phyloP scores from a whole-genome alignment of 1,284 basidiomycete genomes.

The Bondarzewia mesenterica region DNA sequence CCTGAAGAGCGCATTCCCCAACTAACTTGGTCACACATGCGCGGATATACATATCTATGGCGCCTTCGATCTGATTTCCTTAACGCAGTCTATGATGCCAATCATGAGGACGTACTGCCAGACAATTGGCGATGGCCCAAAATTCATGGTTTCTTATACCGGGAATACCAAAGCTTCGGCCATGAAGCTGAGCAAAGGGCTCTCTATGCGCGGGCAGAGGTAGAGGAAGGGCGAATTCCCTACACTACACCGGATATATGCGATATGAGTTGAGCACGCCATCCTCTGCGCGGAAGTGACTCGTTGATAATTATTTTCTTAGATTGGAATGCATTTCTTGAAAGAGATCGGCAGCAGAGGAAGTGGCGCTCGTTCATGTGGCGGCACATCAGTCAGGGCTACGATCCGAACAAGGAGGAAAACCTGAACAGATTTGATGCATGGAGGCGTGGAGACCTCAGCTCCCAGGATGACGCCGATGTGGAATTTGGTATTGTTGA shows the following conservation, averaged over 20 bases:
- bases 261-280: constrained; percentile 5
- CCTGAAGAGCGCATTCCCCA: neutral
- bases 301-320: neutral
- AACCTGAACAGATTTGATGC: too few relatives aligned
- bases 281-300: too few relatives aligned
- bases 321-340: constrained; percentile 7
- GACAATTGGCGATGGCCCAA: constrained; percentile 2
- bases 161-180: constrained; percentile 7
- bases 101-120: neutral
- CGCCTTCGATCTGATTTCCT: constrained; percentile 7
- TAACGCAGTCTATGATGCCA: constrained; percentile 6
- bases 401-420: too few relatives aligned
- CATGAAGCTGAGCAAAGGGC: constrained; percentile 4
- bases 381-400: constrained; percentile 9
- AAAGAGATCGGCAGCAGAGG: neutral
- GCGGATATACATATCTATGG: constrained; percentile 9
- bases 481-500: too few relatives aligned
- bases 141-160: constrained; percentile 9
- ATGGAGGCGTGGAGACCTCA: too few relatives aligned
- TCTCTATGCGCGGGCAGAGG: constrained; percentile 3
- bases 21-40: neutral
- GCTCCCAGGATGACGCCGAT: neutral
- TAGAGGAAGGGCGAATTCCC: constrained; percentile 1
- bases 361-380: constrained; percentile 7
- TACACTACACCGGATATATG: constrained; percentile 5